Evolutionary conservation across 2,329 filamentous ascomycete genomes (phyloP).

Genomic region (Paecilomyces niveus): DNA sequence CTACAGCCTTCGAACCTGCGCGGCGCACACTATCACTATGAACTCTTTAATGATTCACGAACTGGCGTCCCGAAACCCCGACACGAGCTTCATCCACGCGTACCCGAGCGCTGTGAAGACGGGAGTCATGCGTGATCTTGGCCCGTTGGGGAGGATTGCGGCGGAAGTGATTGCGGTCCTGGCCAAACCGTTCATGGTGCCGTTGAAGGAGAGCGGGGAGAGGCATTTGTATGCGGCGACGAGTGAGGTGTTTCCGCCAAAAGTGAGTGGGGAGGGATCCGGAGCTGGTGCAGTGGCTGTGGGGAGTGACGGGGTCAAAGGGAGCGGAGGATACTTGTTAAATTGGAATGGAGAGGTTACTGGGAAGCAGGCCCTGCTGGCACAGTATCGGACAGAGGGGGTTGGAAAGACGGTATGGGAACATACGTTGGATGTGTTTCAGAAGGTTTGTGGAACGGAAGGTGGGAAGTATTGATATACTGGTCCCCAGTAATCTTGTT

Average conservation of each 20-base stretch:
- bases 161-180: neutral
- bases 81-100: conserved; percentile 44
- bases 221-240: conserved; percentile 15
- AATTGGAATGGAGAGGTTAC: conserved; percentile 10
- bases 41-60: conserved; percentile 45
- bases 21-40: conserved; percentile 41
- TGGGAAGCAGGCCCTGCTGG: conserved; percentile 7
- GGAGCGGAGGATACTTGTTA: conserved; percentile 13
- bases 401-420: conserved; percentile 13
- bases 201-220: conserved; percentile 13
- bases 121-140: conserved; percentile 47
- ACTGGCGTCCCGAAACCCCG: conserved; percentile 40
- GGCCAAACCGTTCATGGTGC: conserved; percentile 1
- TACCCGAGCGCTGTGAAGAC: conserved; percentile 44
- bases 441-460: conserved; percentile 1
- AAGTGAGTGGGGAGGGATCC: neutral
- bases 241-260: conserved; percentile 6
- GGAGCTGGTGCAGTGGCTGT: conserved; percentile 4
- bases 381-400: conserved; percentile 7
- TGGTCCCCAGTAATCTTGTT: too few relatives aligned
- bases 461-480: neutral
- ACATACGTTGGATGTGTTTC: conserved; percentile 13
- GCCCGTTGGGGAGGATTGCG: neutral
- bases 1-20: conserved; percentile 16
- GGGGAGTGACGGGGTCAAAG: conserved; percentile 10